A percentile compares a stretch with the other conserved stretches of the same genome.
These are phyloP conservation scores for Pleurotus salmoneostramineus DNA, from an alignment of 768 basidiomycete species.

Conservation along the genomic window DNA sequence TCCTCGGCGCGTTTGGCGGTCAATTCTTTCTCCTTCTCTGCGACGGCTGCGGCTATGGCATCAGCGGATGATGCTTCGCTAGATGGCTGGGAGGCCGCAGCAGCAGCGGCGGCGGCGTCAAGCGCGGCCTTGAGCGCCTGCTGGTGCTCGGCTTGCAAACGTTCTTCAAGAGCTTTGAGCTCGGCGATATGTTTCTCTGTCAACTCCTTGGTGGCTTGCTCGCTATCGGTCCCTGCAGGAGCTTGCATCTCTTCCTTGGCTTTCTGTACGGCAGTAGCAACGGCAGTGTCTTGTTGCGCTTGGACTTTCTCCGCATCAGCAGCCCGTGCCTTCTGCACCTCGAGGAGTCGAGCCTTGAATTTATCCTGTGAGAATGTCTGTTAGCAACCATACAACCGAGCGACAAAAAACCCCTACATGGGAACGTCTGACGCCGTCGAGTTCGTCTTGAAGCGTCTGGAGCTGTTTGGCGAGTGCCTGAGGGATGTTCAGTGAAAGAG, in stretches of 20 bases:
- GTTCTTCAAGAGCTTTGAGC: conserved; percentile 49
- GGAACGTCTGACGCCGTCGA: conserved; percentile 36
- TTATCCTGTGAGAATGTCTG: conserved; percentile 45
- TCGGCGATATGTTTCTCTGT: conserved; percentile 57
- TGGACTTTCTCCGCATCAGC: conserved; percentile 39
- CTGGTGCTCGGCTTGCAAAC: conserved; percentile 48
- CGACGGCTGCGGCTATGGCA: conserved; percentile 45
- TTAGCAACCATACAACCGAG: background rate
- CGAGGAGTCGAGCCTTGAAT: conserved; percentile 50
- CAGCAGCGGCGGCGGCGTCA: conserved; percentile 42
- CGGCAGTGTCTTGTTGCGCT: conserved; percentile 41
- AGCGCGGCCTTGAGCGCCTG: conserved; percentile 38
- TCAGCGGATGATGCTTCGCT: conserved; percentile 25
- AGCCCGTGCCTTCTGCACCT: conserved; percentile 47
- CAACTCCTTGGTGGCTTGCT: conserved; percentile 34
- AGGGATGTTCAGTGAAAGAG: background rate
- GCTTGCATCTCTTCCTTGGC: conserved; percentile 41
- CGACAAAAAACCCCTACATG: conserved; percentile 24
- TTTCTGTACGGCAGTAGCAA: conserved; percentile 57
- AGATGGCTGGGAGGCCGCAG: conserved; percentile 21
- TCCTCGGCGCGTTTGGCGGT: conserved; percentile 49
- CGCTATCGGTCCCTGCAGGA: conserved; percentile 13
- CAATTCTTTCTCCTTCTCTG: conserved; percentile 42
- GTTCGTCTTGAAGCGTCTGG: conserved; percentile 40
- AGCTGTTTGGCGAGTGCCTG: conserved; percentile 39